Percentiles rank a stretch among this genome's conserved stretches.
These are phyloP conservation scores for Blastobotrys niveus DNA, from an alignment of 1,139 yeast genomes.

Conservation along the genomic window DNA sequence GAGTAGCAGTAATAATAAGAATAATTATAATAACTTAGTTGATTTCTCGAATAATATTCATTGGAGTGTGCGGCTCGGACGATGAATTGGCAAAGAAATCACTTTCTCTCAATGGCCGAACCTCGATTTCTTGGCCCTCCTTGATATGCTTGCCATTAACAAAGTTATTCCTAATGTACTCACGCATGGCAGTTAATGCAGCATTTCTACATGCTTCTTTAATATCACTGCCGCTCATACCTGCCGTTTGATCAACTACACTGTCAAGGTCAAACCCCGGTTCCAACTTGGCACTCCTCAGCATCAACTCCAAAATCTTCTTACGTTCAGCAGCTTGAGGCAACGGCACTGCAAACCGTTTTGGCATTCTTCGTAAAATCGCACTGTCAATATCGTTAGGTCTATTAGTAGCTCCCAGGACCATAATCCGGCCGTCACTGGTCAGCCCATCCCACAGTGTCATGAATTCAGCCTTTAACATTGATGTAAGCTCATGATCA, in stretches of 20 bases:
- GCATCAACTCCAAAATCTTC: constrained; percentile 60
- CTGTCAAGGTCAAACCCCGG: constrained; percentile 53
- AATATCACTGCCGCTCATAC: constrained; percentile 85
- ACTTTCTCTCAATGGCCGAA: constrained; percentile 37
- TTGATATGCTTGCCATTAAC: constrained; percentile 27
- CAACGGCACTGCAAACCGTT: constrained; percentile 71
- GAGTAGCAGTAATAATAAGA: neutral
- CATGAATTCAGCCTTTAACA: constrained; percentile 95
- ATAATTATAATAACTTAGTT: neutral
- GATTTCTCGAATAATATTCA: constrained; percentile 23
- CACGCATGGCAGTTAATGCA: constrained; percentile 83
- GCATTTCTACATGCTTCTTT: constrained; percentile 92
- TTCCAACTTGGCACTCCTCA: constrained; percentile 55
- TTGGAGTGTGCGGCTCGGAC: constrained; percentile 24
- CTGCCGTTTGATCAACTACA: constrained; percentile 61
- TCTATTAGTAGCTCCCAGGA: constrained; percentile 93
- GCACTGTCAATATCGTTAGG: constrained; percentile 90
- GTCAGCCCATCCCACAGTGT: constrained; percentile 92
- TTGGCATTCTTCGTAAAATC: constrained; percentile 87
- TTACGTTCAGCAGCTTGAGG: constrained; percentile 68
- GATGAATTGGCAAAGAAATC: constrained; percentile 35
- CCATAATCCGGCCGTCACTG: constrained; percentile 72
- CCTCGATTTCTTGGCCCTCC: constrained; percentile 29
- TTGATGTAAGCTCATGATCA: constrained; percentile 95
- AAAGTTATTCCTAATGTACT: constrained; percentile 49